Conservation (phyloP, 371 early-diverging fungal species). For the Apophysomyces sp. region DNA sequence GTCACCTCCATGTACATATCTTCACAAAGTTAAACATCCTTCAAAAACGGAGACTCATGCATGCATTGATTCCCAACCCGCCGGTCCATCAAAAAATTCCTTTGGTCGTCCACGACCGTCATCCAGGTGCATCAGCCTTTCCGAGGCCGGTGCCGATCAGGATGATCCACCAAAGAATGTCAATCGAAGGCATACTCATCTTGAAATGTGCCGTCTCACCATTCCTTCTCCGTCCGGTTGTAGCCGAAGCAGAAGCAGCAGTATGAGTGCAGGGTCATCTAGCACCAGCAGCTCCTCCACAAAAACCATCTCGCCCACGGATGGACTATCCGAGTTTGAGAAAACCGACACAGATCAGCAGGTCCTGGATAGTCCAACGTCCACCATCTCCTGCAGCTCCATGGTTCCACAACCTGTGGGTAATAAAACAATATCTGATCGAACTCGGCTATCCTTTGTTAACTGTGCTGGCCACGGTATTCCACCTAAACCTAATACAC, state of each 20-base stretch:
- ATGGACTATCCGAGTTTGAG: not conserved
- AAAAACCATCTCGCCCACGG: not conserved
- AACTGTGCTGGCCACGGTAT: not conserved
- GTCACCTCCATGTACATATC: not conserved
- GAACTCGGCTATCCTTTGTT: not conserved
- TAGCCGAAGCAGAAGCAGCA: not conserved
- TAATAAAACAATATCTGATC: not conserved
- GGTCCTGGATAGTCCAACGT: too few relatives aligned
- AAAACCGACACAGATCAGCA: not conserved
- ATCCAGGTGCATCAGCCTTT: too few relatives aligned
- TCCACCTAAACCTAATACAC: not conserved
- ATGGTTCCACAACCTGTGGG: not conserved
- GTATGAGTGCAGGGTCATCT: not conserved
- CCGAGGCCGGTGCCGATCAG: too few relatives aligned
- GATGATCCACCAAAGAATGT: too few relatives aligned
- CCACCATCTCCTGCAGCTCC: not conserved
- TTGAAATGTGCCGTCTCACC: not conserved
- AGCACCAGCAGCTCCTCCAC: not conserved
- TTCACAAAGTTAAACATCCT: constrained; percentile 1
- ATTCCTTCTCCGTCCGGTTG: not conserved
- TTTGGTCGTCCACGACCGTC: not conserved
- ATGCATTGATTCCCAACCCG: constrained; percentile 1
- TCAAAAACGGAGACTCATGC: constrained; percentile 1
- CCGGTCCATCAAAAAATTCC: constrained; percentile 2
- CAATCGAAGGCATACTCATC: too few relatives aligned